Base-by-base conservation (phyloP, 805 yeast species). In the Metschnikowia anglica region DNA sequence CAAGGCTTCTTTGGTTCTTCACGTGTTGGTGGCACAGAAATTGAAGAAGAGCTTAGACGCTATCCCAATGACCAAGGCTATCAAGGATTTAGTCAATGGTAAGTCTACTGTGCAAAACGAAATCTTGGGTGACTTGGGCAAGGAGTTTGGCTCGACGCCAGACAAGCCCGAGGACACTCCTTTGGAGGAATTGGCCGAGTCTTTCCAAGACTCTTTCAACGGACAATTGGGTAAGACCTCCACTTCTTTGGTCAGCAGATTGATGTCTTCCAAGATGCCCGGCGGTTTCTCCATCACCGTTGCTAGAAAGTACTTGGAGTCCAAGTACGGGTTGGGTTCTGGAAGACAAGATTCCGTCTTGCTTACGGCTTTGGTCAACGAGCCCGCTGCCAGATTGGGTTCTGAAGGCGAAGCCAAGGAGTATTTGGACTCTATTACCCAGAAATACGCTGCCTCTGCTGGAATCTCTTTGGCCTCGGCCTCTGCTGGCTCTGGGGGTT, bases 111-210 rank as follows among this genome's bases (percentile, higher is more conserved):
- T 93, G 36, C 99, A 93, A 73, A 93, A 93, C 69, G 99, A 93
- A 76, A 93, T 93, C 56, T 79, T 93, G 56, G 99, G 99, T 76
- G 99, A 93, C 62, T 77, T 93, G 60, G 98, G 98, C 62, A 93
- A 93, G 70, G 99, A 93, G 72, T 93, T 93, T 61, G 97, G 98
- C 59, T 71, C 93, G 34, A 90, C 97, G 37, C 99, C 99, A 32
- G 99, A 93, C 71, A 93, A 93, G 71, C 97, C 99, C 49, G 99
- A 93, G 72, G 99, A 93, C 62, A 86, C 96, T 32, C 99, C 99
- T 49, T 77, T 93, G 56, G 86, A 81, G 61, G 99, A 93, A 69
- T 81, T 93, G 65, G 97, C 98, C 37, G 98, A 88, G 62, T 83
- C 80, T 58, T 88, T 93, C 80, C 97, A 91, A 73, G 96, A 88